These are phyloP conservation scores for Nitzschia palea DNA, from an alignment of 108 stramenopile species.

Conservation along the genomic window DNA sequence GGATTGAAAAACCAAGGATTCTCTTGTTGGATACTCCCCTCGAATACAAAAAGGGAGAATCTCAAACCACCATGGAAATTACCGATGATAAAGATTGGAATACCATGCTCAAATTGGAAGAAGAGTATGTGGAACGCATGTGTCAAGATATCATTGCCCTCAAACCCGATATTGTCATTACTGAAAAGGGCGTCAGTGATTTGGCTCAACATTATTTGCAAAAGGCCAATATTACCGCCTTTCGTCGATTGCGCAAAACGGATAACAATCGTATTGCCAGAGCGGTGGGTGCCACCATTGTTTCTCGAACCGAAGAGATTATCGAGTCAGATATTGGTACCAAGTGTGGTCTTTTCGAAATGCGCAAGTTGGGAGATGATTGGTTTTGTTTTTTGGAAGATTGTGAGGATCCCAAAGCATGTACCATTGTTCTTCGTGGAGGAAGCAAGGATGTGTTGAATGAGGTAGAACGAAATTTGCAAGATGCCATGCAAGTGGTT, in stretches of 20 bases:
- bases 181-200: constrained; percentile 99
- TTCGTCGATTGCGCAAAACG: constrained; percentile 97
- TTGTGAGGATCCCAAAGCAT: constrained; percentile 98
- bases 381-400: constrained; percentile 99
- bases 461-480: constrained; percentile 98
- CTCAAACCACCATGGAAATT: constrained; percentile 98
- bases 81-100: constrained; percentile 99
- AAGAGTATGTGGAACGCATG: constrained; percentile 99
- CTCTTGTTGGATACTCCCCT: constrained; percentile 97
- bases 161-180: constrained; percentile 99
- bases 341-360: constrained; percentile 98
- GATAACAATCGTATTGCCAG: constrained; percentile 99
- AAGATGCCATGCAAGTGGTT: constrained; percentile 99
- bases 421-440: constrained; percentile 97
- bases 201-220: constrained; percentile 99
- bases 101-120: constrained; percentile 96
- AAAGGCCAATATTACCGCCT: constrained; percentile 98
- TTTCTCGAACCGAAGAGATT: constrained; percentile 97
- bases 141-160: constrained; percentile 98
- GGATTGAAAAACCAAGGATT: constrained; percentile 98
- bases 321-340: constrained; percentile 97
- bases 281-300: constrained; percentile 98
- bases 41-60: constrained; percentile 99
- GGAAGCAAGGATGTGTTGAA: constrained; percentile 99
- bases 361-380: constrained; percentile 97